Conservation (phyloP, 257 asterid species). For the Solanum pennellii region DNA sequence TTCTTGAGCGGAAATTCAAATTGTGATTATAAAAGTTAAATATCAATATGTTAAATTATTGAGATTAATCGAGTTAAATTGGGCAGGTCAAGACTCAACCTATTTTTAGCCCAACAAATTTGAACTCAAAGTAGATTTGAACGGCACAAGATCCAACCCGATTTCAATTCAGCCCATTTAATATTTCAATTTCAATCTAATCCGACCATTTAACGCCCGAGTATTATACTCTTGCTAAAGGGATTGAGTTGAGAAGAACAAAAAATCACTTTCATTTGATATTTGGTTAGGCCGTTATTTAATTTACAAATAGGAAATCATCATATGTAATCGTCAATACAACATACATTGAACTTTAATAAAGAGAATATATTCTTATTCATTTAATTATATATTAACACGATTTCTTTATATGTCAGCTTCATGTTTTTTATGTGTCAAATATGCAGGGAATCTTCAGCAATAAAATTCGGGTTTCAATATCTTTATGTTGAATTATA, state of each 20-base stretch:
- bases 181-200: no score
- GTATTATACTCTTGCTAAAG: background rate
- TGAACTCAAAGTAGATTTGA: no score
- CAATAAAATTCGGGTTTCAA: background rate
- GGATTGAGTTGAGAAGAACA: background rate
- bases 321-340: background rate
- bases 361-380: background rate
- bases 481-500: background rate
- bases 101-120: no score
- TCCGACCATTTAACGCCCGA: background rate
- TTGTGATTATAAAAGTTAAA: no score
- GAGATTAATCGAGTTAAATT: no score
- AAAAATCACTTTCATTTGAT: background rate
- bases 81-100: no score
- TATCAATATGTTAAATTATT: no score
- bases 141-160: no score
- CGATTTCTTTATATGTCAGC: background rate
- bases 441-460: accelerated
- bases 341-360: background rate
- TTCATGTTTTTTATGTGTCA: background rate
- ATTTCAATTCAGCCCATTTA: no score
- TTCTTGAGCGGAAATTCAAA: no score
- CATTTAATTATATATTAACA: background rate
- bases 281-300: background rate
- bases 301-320: background rate